Base-by-base conservation (phyloP, 2,329 filamentous ascomycete genomes). In the Arachnopeziza araneosa region DNA sequence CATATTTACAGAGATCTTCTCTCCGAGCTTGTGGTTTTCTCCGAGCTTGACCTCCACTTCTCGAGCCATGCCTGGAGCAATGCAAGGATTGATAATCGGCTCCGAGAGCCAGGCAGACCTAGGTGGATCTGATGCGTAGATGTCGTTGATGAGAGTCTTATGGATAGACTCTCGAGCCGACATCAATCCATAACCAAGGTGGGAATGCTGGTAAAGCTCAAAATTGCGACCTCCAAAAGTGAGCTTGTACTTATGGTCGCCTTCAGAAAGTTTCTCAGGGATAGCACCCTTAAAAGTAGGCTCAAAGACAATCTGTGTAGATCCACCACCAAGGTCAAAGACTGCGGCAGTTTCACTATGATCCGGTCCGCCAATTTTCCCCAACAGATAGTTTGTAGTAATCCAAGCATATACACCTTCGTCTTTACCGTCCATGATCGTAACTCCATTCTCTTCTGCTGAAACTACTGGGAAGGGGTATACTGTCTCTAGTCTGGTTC, bases 361-460 rank as follows among this genome's bases (percentile, higher is more conserved):
- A 73, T 97, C 93, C 1, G 92, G 90, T 12, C 90, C 90, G 61
- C 95, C 95, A 75, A 99, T 98, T 79, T 98, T 98, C 71, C 93
- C 93, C 24, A 99, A 85, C 50, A 99, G 88, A 76, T 99, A 99
- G 81, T 99, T 99, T 67, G 92, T 95, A 7, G 95, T 99, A 74
- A 99, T 96, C 95, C 95, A 99, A 57, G 95, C 96, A 73, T 96
- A 99, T 30, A 99, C 93, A 73, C 95, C 95, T 78, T 99, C 95
- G 71, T 97, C 90, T 55, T 90, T 92, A 64, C 95, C 95, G 70
- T 96, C 93, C 95, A 99, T 99, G 74, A 99, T 96, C 64, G 92
- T 85, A 26, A 99, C 91, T 59, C 96, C 95, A 58, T 90, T 86
- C 68, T 93, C 87, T 70, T 91, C 90, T 65, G 86, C 83, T 14